Evolutionary conservation across 2,329 filamentous ascomycete genomes (phyloP).

Genomic region (Neopestalotiopsis sp.): DNA sequence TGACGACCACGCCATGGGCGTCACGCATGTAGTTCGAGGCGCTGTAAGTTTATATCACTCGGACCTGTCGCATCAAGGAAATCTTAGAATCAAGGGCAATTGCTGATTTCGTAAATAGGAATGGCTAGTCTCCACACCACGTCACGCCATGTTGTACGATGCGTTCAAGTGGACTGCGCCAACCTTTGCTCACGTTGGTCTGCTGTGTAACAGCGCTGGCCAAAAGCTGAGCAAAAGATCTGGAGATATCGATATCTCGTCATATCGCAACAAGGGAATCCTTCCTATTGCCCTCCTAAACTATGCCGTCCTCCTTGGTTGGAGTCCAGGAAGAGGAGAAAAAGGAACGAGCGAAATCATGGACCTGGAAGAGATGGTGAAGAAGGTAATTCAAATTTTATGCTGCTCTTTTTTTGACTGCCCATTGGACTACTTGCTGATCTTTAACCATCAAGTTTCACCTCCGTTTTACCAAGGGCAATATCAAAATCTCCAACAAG

Average conservation of each 20-base stretch:
- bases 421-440: neutral
- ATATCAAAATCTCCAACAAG: conserved; percentile 84
- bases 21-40: conserved; percentile 93
- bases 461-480: conserved; percentile 88
- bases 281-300: conserved; percentile 66
- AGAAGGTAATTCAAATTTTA: conserved; percentile 57
- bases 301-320: conserved; percentile 85
- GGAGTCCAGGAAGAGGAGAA: conserved; percentile 60
- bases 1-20: conserved; percentile 93
- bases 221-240: conserved; percentile 90
- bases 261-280: conserved; percentile 52
- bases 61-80: neutral
- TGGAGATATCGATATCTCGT: conserved; percentile 53
- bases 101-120: conserved; percentile 56
- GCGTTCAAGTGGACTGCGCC: conserved; percentile 78
- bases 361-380: conserved; percentile 71
- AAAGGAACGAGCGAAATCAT: conserved; percentile 68
- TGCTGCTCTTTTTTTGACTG: conserved; percentile 22
- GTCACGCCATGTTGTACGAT: conserved; percentile 71
- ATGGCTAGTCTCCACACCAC: conserved; percentile 94
- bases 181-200: conserved; percentile 78
- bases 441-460: conserved; percentile 61
- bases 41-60: conserved; percentile 55
- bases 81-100: neutral
- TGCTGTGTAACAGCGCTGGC: conserved; percentile 70